Percentiles rank a stretch among this genome's conserved stretches.
Conservation (phyloP, 768 basidiomycete genomes). For the Boletus reticuloceps region DNA sequence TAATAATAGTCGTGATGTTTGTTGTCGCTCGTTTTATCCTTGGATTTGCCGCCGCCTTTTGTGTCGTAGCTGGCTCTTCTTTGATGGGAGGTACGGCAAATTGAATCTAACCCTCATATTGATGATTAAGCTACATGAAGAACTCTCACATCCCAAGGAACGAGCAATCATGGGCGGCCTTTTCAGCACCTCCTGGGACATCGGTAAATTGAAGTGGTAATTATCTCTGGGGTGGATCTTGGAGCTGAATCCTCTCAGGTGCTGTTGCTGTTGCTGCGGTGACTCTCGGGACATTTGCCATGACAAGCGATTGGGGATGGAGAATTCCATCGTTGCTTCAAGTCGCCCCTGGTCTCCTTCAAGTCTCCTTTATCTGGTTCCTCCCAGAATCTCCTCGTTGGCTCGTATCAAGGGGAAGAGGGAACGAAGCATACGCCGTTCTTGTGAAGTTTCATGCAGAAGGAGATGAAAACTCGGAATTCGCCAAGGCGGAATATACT, state of each 20-base stretch:
- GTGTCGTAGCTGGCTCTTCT: slow-evolving; percentile 11
- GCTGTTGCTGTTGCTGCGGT: slow-evolving; percentile 41
- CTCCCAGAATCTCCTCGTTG: slow-evolving; percentile 66
- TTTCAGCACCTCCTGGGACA: slow-evolving; percentile 3
- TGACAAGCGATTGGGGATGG: slow-evolving; percentile 62
- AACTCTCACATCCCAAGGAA: slow-evolving; percentile 23
- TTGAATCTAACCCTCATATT: neutral
- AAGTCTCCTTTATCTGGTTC: slow-evolving; percentile 54
- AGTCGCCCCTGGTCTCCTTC: slow-evolving; percentile 49
- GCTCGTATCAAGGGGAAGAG: slow-evolving; percentile 57
- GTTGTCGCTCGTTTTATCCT: neutral
- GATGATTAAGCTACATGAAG: neutral
- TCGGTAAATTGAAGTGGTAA: slow-evolving; percentile 7
- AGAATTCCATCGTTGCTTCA: slow-evolving; percentile 65
- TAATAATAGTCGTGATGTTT: neutral
- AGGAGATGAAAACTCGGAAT: slow-evolving; percentile 49
- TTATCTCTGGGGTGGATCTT: neutral
- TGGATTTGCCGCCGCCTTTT: neutral
- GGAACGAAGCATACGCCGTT: slow-evolving; percentile 44
- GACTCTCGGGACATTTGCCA: slow-evolving; percentile 63
- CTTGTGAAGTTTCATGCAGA: slow-evolving; percentile 61
- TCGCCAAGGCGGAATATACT: slow-evolving; percentile 56
- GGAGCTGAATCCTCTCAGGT: slow-evolving; percentile 4
- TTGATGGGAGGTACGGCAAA: slow-evolving; percentile 17
- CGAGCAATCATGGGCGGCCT: slow-evolving; percentile 13